A percentile compares a stretch with the other conserved stretches of the same genome.
These are phyloP conservation scores for Veloboletus limbatus DNA, from an alignment of 1,284 basidiomycete genomes.

Conservation along the genomic window DNA sequence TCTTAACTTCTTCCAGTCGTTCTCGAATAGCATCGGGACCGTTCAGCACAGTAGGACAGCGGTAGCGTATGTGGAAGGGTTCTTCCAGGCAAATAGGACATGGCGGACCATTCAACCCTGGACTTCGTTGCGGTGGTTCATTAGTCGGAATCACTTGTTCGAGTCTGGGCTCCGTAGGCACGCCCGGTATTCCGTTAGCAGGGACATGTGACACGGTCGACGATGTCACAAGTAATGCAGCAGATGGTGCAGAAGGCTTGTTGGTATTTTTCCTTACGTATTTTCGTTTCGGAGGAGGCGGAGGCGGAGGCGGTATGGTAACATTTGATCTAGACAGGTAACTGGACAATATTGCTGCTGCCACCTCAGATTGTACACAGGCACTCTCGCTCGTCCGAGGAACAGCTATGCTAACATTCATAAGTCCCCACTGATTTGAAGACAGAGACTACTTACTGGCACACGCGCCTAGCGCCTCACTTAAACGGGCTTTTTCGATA, in stretches of 20 bases:
- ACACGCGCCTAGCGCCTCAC: constrained; percentile 11
- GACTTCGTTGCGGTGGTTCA: not conserved
- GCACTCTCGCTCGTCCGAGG: constrained; percentile 25
- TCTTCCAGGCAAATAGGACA: constrained; percentile 42
- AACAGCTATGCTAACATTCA: constrained; percentile 25
- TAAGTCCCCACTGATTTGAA: constrained; percentile 14
- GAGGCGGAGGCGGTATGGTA: constrained; percentile 5
- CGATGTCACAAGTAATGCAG: not conserved
- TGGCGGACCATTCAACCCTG: constrained; percentile 7
- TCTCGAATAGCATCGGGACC: constrained; percentile 39
- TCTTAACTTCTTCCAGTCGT: constrained; percentile 38
- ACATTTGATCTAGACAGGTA: not conserved
- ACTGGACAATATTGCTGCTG: constrained; percentile 23
- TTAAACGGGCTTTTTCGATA: constrained; percentile 10
- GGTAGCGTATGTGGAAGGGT: constrained; percentile 39
- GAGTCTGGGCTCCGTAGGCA: not conserved
- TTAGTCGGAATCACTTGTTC: constrained; percentile 1
- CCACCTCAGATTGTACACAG: constrained; percentile 18
- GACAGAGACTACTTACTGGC: constrained; percentile 20
- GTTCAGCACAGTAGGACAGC: constrained; percentile 41
- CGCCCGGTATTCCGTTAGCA: constrained; percentile 1
- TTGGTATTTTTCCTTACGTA: constrained; percentile 8
- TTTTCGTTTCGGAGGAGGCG: constrained; percentile 12
- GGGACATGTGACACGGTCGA: not conserved
- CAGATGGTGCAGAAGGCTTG: constrained; percentile 5